Conservation (phyloP, 306 rosid species). For the Acacia acuminata region DNA sequence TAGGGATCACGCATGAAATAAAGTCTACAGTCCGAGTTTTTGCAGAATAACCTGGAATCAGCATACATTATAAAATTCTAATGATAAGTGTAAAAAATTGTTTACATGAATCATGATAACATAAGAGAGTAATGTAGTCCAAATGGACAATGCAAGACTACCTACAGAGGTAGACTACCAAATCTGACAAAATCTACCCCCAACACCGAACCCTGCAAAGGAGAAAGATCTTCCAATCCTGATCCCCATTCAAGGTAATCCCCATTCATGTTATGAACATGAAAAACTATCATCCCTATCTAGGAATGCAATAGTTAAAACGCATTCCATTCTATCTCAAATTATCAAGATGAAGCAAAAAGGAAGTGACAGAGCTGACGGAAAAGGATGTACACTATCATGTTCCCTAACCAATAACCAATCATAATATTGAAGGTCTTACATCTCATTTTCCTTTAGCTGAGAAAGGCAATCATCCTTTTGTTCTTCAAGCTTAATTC, state of each 20-base stretch:
- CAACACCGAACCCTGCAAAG: background rate
- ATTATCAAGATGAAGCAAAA: constrained; percentile 15
- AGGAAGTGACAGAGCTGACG: background rate
- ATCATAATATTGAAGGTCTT: constrained; percentile 45
- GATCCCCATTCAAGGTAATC: background rate
- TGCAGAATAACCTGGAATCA: background rate
- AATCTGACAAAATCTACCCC: background rate
- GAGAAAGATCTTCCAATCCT: background rate
- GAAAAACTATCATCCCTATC: background rate
- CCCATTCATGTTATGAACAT: background rate
- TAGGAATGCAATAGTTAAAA: background rate
- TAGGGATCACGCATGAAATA: background rate
- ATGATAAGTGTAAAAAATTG: background rate
- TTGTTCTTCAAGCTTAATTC: constrained; percentile 91
- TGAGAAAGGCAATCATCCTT: constrained; percentile 87
- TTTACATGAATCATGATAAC: background rate
- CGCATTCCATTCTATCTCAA: background rate
- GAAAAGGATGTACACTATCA: background rate
- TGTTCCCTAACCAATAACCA: background rate
- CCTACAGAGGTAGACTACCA: background rate
- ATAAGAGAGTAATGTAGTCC: background rate
- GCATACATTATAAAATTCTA: background rate
- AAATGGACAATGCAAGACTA: background rate
- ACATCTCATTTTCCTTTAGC: constrained; percentile 95
- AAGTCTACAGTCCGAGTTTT: constrained; percentile 7